A percentile compares a stretch with the other conserved stretches of the same genome.
Evolutionary conservation across 768 basidiomycete genomes (phyloP).

Genomic region (Melanogaster broomeanus): DNA sequence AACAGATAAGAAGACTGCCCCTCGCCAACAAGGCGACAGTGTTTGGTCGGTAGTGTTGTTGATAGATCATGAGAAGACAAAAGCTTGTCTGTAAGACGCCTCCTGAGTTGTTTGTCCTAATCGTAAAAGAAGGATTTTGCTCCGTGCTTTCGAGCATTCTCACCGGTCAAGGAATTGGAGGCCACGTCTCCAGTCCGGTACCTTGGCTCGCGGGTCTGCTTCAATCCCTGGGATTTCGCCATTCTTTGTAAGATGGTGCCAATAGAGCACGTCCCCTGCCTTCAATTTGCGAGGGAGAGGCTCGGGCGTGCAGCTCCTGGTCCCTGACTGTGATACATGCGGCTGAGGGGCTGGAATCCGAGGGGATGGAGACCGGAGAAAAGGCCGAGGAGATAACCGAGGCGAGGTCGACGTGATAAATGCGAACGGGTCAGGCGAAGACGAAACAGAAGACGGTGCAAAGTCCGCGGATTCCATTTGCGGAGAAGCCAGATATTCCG

Average conservation of each 20-base stretch:
- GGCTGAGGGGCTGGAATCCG: constrained; percentile 7
- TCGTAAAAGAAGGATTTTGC: constrained; percentile 6
- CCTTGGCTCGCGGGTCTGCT: constrained; percentile 59
- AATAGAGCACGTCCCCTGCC: constrained; percentile 66
- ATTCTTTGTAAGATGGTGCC: constrained; percentile 72
- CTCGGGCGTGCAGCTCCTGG: constrained; percentile 17
- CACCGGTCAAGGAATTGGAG: constrained; percentile 27
- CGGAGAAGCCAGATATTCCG: constrained; percentile 25
- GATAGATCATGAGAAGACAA: constrained; percentile 21
- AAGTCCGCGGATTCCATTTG: constrained; percentile 23
- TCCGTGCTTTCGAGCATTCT: constrained; percentile 17
- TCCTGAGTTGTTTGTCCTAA: constrained; percentile 7
- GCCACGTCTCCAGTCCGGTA: constrained; percentile 8
- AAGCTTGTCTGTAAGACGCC: constrained; percentile 4
- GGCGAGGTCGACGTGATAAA: constrained; percentile 21
- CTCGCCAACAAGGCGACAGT: constrained; percentile 14
- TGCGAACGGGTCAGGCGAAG: constrained; percentile 26
- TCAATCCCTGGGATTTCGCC: constrained; percentile 73
- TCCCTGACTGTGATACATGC: constrained; percentile 9
- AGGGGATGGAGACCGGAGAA: constrained; percentile 13
- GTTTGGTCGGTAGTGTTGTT: constrained; percentile 26
- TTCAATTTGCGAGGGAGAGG: constrained; percentile 42
- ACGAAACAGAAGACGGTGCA: constrained; percentile 19
- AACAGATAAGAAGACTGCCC: constrained; percentile 31
- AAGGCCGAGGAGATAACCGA: constrained; percentile 22